A percentile compares a stretch with the other conserved stretches of the same genome.
phyloP scores from a whole-genome alignment of 345 rosid species.

The Pseudoturritis turrita region DNA sequence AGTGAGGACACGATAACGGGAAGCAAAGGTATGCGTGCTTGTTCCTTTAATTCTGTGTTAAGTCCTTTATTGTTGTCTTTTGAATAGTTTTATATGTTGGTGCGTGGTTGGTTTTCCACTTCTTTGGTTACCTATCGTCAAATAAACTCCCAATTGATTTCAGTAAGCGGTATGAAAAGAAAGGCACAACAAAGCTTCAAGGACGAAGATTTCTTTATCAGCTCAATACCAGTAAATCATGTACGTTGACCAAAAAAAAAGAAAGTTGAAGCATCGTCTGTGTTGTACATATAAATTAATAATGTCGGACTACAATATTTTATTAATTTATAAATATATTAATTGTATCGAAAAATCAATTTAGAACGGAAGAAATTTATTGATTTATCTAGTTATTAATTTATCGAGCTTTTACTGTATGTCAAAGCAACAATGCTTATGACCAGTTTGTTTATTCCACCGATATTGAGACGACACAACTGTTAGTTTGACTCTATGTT shows the following conservation, averaged over 20 bases:
- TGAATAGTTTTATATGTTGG: background rate
- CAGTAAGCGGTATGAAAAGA: constrained; percentile 58
- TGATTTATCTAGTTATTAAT: no score
- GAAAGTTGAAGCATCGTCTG: background rate
- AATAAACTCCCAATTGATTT: constrained; percentile 17
- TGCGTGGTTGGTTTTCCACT: background rate
- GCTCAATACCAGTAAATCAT: constrained; percentile 80
- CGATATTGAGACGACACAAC: background rate
- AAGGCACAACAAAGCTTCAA: constrained; percentile 66
- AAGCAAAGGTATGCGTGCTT: constrained; percentile 42
- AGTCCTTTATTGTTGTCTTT: background rate
- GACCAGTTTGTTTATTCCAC: background rate
- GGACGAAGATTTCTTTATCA: constrained; percentile 84
- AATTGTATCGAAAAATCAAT: no score
- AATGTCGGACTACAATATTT: no score
- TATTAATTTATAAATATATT: no score
- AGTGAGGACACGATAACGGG: constrained; percentile 34
- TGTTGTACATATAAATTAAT: background rate
- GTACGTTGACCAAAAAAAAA: no score
- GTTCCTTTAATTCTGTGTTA: background rate
- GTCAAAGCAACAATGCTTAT: background rate
- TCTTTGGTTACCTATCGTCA: constrained; percentile 8
- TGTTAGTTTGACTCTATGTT: constrained; percentile 26
- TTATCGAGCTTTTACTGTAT: no score
- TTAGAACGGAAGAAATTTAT: no score